Evolutionary conservation across 169 alveolate species (phyloP), one percentile per base, ranked within the genome.

Genomic region (Plasmodium berghei): DNA sequence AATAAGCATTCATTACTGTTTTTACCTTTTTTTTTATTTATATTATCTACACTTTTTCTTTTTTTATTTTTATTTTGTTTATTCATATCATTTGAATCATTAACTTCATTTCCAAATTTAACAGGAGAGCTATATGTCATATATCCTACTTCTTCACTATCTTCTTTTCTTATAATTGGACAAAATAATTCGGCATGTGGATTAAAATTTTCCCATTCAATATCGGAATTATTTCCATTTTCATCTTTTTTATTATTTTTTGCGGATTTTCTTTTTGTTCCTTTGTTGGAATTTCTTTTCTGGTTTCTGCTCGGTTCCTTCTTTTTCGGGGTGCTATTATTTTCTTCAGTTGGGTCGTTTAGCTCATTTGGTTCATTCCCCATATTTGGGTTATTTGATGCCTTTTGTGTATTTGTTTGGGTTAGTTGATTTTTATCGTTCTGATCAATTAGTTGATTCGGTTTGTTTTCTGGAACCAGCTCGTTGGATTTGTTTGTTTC

Each of bases 121-220:
- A 16, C 59, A 14, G 59, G n/a, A 4, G 24, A 52, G 6, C 20
- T 34, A 34, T 34, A 34, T 34, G 42, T 34, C 42, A 34, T 34
- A 34, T 34, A 34, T 34, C 14, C 24, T 4, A 12, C 62, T 40
- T 42, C 49, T 54, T 8, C 58, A 18, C 8, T 16, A 55, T 55
- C 6, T 0, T 73, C 62, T 14, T 48, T 40, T 8, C 18, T 10
- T 18, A 59, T 72, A 42, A 73, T 59, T 12, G 73, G 86, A 64
- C 40, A 22, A 28, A 66, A 52, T 20, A 66, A 9, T 49, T 70
- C 74, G 1, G 46, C 67, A 24, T 75, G 88, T 4, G 93, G 89
- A 40, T 87, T 73, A 24, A 73, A 74, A 14, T 64, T 67, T 18
- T 66, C 87, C 88, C 92, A 73, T 61, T 80, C 88, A 45, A 49